A percentile compares a stretch with the other conserved stretches of the same genome.
Conservation (phyloP, 139 green algal genomes). For the Micromonas pusilla region DNA sequence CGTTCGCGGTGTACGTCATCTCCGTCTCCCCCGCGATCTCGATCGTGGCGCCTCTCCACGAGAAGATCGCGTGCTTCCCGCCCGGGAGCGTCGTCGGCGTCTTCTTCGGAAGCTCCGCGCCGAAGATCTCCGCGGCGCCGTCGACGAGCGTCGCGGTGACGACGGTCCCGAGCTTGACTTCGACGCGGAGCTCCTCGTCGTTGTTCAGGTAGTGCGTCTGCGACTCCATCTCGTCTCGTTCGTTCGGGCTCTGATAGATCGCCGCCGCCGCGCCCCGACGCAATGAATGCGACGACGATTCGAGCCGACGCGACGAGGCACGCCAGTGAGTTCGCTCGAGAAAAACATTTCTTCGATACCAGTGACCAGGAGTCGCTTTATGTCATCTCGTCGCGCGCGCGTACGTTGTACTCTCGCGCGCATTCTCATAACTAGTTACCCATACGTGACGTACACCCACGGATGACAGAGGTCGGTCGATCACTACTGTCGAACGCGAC, state of each 20-base stretch:
- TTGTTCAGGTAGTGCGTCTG: not conserved
- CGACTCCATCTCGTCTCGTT: not conserved
- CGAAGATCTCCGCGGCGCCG: conserved; percentile 19
- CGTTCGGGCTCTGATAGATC: not conserved
- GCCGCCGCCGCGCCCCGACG: not conserved
- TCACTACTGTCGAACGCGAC: too few species aligned
- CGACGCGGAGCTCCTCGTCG: not conserved
- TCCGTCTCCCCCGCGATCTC: conserved; percentile 47
- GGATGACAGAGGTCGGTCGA: too few species aligned
- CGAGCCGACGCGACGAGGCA: too few species aligned
- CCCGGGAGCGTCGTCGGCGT: not conserved
- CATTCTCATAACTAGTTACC: too few species aligned
- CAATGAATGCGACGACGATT: not conserved
- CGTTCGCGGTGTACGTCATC: conserved; percentile 62
- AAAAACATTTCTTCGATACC: too few species aligned
- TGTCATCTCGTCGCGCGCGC: too few species aligned
- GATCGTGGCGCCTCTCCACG: conserved; percentile 60
- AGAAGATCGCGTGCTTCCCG: conserved; percentile 49
- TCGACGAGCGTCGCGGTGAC: not conserved
- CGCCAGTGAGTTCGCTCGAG: too few species aligned
- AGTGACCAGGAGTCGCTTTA: too few species aligned
- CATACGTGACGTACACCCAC: too few species aligned
- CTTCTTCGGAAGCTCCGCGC: not conserved
- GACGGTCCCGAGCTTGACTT: not conserved
- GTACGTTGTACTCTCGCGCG: too few species aligned